Base-by-base conservation (phyloP, 768 basidiomycete genomes). In the Leccinum olivaceopallidum region DNA sequence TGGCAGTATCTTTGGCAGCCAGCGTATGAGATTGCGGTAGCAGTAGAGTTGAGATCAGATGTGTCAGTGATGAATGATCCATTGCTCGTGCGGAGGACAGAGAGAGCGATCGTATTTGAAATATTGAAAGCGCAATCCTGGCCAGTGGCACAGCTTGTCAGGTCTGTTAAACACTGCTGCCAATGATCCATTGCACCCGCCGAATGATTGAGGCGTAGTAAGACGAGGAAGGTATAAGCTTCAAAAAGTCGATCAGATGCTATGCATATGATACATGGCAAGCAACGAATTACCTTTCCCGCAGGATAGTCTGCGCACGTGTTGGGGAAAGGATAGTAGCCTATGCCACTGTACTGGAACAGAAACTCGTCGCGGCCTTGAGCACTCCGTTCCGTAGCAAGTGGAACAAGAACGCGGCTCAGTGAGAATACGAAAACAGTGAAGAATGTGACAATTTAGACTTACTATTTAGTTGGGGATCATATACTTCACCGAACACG, bases 141-240 rank as follows among this genome's bases (percentile, higher is more conserved):
- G 42, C 53, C 14, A 5, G 4, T 18, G n/a, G 61, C 55, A 1
- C 59, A 68, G 42, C 2, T 52, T 2, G 4, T 49, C 12, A 67
- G 28, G 6, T 59, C 24, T 10, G 0, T 3, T 0, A 73, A 47
- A 37, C 71, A 71, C 36, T 63, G 65, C 8, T 55, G 65, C 10
- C 52, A 6, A 55, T 60, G 53, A 24, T 69, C 18, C 6, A 6
- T 36, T 12, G 66, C 66, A 5, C 5, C 26, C 2, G 57, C 26
- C 2, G 55, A 58, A n/a, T 14, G 9, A 4, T 22, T 9, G 9
- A 55, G 48, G 14, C 10, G 58, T 1, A 42, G 50, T 4, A 57
- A 24, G 32, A 57, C 6, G 26, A 61, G 20, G 1, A 55, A 55
- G 14, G 52, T 13, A 20, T 14, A 26, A 14, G 16, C 67, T 67